A percentile compares a stretch with the other conserved stretches of the same genome.
These are phyloP conservation scores for Mycena belliarum DNA, from an alignment of 768 basidiomycete species.

Conservation along the genomic window DNA sequence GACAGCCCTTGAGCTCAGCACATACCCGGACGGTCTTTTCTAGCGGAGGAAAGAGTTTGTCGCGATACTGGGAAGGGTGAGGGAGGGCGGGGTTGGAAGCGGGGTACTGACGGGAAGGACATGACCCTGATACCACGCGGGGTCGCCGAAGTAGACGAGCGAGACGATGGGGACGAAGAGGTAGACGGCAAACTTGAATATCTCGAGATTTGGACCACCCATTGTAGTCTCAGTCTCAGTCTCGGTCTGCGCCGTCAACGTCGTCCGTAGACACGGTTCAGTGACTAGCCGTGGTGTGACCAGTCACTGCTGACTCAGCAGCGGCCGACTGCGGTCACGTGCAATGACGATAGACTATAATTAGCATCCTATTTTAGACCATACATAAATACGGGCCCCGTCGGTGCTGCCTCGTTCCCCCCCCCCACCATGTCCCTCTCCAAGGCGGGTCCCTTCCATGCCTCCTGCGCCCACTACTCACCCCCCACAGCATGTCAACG, in stretches of 20 bases:
- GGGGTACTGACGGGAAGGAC: constrained; percentile 65
- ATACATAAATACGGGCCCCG: no score
- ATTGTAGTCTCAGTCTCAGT: constrained; percentile 27
- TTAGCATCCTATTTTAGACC: no score
- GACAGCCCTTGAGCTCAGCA: not conserved
- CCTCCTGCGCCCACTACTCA: not conserved
- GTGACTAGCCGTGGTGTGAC: no score
- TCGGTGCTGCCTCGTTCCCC: not conserved
- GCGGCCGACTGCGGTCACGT: no score
- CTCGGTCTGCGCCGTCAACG: no score
- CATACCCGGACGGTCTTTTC: constrained; percentile 55
- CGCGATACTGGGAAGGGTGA: constrained; percentile 55
- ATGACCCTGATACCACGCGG: constrained; percentile 78
- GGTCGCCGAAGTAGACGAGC: constrained; percentile 84
- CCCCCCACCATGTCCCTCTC: constrained; percentile 56
- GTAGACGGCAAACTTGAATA: constrained; percentile 88
- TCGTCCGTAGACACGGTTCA: no score
- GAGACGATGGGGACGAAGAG: constrained; percentile 82
- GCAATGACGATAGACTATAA: no score
- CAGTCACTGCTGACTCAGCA: no score
- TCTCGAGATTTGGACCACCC: constrained; percentile 82
- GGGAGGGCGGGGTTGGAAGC: not conserved
- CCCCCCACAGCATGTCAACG: constrained; percentile 58
- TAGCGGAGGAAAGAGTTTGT: constrained; percentile 66
- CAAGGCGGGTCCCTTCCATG: constrained; percentile 45